These are phyloP conservation scores for Irpex sp. DNA, from an alignment of 1,284 basidiomycete species.

Conservation along the genomic window DNA sequence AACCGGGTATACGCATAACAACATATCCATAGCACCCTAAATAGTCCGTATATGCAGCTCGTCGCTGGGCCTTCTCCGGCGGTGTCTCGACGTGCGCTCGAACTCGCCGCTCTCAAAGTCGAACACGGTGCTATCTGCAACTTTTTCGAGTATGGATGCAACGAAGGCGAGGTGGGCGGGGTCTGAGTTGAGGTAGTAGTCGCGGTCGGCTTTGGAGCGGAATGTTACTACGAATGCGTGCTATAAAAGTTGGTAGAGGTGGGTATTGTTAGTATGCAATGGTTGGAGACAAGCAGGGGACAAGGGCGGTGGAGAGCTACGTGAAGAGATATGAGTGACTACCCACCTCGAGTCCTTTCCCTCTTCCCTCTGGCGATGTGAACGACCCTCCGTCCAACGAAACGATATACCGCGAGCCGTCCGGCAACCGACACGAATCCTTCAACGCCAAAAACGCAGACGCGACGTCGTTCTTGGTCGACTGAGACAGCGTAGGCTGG, in stretches of 20 bases:
- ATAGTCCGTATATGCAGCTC: constrained; percentile 9
- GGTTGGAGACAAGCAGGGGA: not conserved
- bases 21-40: not conserved
- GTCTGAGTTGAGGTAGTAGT: constrained; percentile 7
- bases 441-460: constrained; percentile 12
- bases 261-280: not conserved
- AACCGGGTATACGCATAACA: not conserved
- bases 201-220: not conserved
- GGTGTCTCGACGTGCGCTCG: not conserved
- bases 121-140: constrained; percentile 1
- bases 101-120: constrained; percentile 11
- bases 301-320: not conserved
- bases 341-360: constrained; percentile 7
- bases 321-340: not conserved
- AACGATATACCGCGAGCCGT: constrained; percentile 7
- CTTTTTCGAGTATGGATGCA: constrained; percentile 2
- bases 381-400: constrained; percentile 10
- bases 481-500: not conserved
- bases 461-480: constrained; percentile 5
- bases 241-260: not conserved
- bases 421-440: constrained; percentile 6
- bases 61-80: constrained; percentile 6
- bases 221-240: constrained; percentile 4
- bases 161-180: constrained; percentile 9
- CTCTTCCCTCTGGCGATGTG: constrained; percentile 7